Evolutionary conservation across 306 rosid genomes (phyloP), one percentile per base, ranked within the genome.

Genomic region (Senna siamea): DNA sequence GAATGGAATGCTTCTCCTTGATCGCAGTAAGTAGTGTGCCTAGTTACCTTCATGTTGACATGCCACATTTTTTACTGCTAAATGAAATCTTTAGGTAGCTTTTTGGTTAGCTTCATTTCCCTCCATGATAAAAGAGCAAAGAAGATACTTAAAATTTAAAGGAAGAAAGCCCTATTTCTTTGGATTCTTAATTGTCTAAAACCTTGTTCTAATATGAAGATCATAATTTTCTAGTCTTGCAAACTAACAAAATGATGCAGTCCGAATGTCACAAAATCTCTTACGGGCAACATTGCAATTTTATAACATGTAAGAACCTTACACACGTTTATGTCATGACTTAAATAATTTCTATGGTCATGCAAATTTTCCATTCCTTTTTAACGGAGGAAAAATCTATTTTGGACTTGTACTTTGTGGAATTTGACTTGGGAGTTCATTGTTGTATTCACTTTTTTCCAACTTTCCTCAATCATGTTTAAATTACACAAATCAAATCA

Each of bases 171-270:
- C n/a, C n/a, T n/a, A n/a, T n/a, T n/a, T 32, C 5, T 30, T 61
- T 69, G 48, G 46, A 54, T 48, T 76, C 17, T 69, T 44, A 66
- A 44, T 44, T 13, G 28, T 69, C 43, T 18, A 14, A 44, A 55
- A 22, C 63, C 48, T 35, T 30, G 26, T 18, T 50, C 28, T 11
- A 70, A n/a, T n/a, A n/a, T n/a, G n/a, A n/a, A n/a, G n/a, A n/a
- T n/a, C n/a, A n/a, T n/a, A n/a, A n/a, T n/a, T n/a, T 54, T 71
- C 50, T 41, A 5, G 37, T 77, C 52, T 69, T 46, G 30, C 67
- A 59, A 2, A 13, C 66, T 52, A 28, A 9, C 60, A 78, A 43
- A 69, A 26, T n/a, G n/a, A n/a, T n/a, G n/a, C n/a, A n/a, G n/a
- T n/a, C n/a, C n/a, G n/a, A n/a, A n/a, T n/a, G n/a, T n/a, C n/a